Evolutionary conservation across 2,329 filamentous ascomycete genomes (phyloP).

Genomic region (Falciphora oryzae): DNA sequence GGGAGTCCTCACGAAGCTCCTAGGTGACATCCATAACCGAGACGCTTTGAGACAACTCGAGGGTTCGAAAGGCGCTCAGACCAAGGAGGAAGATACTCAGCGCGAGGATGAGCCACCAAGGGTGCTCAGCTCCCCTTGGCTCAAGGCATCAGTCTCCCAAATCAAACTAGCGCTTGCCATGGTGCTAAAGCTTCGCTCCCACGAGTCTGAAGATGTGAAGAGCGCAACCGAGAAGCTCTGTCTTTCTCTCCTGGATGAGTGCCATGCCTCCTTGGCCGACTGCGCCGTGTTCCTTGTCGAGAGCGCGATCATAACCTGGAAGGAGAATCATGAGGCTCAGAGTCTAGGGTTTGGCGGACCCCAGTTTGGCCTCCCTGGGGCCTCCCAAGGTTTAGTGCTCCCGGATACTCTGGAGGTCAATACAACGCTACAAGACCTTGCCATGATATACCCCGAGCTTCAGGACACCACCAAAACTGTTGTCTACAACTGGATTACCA

Average conservation of each 20-base stretch:
- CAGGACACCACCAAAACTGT: constrained; percentile 56
- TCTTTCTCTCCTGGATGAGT: constrained; percentile 70
- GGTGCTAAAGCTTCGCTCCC: constrained; percentile 67
- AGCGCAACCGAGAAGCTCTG: constrained; percentile 65
- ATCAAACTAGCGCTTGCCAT: constrained; percentile 77
- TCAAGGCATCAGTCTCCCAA: constrained; percentile 73
- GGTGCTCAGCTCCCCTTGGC: constrained; percentile 55
- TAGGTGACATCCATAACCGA: constrained; percentile 52
- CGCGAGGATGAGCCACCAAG: constrained; percentile 25
- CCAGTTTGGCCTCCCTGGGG: not conserved
- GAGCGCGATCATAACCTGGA: constrained; percentile 66
- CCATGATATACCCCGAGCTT: constrained; percentile 48
- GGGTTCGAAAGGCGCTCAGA: constrained; percentile 12
- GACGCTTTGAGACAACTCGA: constrained; percentile 30
- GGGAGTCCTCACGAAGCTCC: constrained; percentile 45
- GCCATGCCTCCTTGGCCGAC: constrained; percentile 64
- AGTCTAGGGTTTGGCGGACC: no score
- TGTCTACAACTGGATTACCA: constrained; percentile 74
- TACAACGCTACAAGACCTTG: constrained; percentile 42
- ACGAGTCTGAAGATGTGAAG: constrained; percentile 64
- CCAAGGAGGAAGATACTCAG: constrained; percentile 18
- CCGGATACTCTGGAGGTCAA: constrained; percentile 21
- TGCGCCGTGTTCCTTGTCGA: constrained; percentile 71
- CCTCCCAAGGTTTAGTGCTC: constrained; percentile 48
- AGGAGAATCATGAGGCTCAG: constrained; percentile 30